Base-by-base conservation (phyloP, 2,329 filamentous ascomycete genomes). In the Mariannaea elegans region DNA sequence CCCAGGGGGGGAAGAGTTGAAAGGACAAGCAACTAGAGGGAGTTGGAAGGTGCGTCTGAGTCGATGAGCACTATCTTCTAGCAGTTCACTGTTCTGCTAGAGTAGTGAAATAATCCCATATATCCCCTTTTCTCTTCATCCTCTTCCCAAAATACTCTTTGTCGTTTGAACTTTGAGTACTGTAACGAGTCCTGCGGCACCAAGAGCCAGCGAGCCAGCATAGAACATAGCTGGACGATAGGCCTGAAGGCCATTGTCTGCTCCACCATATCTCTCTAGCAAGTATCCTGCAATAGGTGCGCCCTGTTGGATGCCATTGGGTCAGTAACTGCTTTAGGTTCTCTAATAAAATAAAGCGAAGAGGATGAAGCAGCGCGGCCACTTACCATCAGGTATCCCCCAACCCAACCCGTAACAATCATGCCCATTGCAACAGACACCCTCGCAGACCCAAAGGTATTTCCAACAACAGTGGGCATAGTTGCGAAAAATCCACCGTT, bases 401-500 rank as follows among this genome's bases (percentile, higher is more conserved):
- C 82, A 2, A 80, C 78, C 86, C 86, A 90, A 2, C 84, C 83
- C 0, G 82, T 87, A 2, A 87, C 80, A 34, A 86, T 80, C 84
- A 89, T 88, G 4, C 84, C 81, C 81, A 89, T 86, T 0, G 83
- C 85, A 18, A 86, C 81, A 3, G 81, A 77, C 34, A 86, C 80
- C 4, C 83, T 76, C 1, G 79, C 80, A 3, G 80, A 84, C 2
- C 85, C 86, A 73, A 87, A 88, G 0, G 86, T 80, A 63, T 82
- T 86, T 0, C 83, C 82, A 0, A 89, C 83, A 2, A 86, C 86
- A 0, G 87, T 88, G 0, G 87, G 87, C 78, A 89, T 87, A 0
- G 83, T 84, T 1, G 83, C 82, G 67, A 90, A 89, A 75, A 89
- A 89, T 0, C 83, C 85, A 0, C 87, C 87, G 65, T 88, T 89